Conservation (phyloP, 2,329 filamentous ascomycete species). For the Samsoniella hepiali region DNA sequence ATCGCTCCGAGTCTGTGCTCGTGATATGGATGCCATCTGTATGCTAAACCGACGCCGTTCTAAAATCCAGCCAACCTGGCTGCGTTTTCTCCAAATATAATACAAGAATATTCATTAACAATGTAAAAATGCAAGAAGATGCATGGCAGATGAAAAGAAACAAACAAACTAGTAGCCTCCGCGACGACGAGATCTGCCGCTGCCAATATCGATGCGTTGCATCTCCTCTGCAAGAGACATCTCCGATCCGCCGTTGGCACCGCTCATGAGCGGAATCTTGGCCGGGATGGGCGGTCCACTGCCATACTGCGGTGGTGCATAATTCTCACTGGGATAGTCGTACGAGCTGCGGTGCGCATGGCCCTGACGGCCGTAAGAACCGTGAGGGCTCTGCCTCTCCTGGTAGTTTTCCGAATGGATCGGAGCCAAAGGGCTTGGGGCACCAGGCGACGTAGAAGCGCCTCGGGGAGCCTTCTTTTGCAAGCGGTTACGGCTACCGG, state of each 20-base stretch:
- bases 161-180: constrained; percentile 36
- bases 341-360: constrained; percentile 48
- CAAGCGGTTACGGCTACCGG: constrained; percentile 54
- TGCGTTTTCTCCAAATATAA: constrained; percentile 18
- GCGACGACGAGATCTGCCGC: constrained; percentile 53
- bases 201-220: constrained; percentile 64
- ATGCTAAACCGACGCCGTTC: constrained; percentile 2
- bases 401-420: constrained; percentile 51
- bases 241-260: constrained; percentile 41
- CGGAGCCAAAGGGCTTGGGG: constrained; percentile 50
- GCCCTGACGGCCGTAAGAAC: constrained; percentile 25
- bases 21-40: not conserved
- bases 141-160: not conserved
- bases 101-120: constrained; percentile 16
- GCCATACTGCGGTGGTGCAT: constrained; percentile 39
- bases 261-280: constrained; percentile 63
- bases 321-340: constrained; percentile 53
- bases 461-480: constrained; percentile 58
- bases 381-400: constrained; percentile 39
- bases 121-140: not conserved
- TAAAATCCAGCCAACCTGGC: not conserved
- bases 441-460: constrained; percentile 38
- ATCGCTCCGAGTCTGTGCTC: not conserved
- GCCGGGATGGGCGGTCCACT: constrained; percentile 60
- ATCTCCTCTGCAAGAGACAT: constrained; percentile 69